phyloP scores from a whole-genome alignment of 371 early-diverging fungal species.

The Zychaea mexicana region DNA sequence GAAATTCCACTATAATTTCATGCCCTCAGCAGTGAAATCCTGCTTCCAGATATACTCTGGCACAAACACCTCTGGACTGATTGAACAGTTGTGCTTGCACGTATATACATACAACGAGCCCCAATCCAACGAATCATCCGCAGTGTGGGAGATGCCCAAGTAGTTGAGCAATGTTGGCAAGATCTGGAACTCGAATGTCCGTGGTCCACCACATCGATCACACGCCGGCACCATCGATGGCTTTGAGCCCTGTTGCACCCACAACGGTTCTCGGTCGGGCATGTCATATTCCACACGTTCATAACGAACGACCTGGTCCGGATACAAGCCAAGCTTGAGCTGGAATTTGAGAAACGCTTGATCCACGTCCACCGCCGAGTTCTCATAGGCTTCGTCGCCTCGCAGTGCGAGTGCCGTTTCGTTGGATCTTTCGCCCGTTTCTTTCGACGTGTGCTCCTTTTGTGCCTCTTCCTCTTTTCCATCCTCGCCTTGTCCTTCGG shows the following conservation, averaged over 20 bases:
- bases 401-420: conserved; percentile 49
- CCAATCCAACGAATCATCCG: conserved; percentile 85
- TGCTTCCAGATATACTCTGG: conserved; percentile 73
- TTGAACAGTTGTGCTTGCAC: conserved; percentile 83
- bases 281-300: conserved; percentile 72
- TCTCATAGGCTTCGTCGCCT: conserved; percentile 74
- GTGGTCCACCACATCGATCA: conserved; percentile 70
- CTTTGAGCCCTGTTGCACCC: conserved; percentile 73
- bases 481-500: conserved; percentile 56
- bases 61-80: conserved; percentile 52
- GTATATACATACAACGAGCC: conserved; percentile 89
- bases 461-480: conserved; percentile 55
- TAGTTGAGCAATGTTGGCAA: conserved; percentile 76
- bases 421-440: conserved; percentile 11
- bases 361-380: conserved; percentile 89
- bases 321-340: conserved; percentile 73
- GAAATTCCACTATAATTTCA: conserved; percentile 32
- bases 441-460: conserved; percentile 35
- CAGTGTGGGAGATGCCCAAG: conserved; percentile 76
- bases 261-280: conserved; percentile 70
- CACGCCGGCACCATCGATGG: conserved; percentile 76
- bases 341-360: conserved; percentile 90
- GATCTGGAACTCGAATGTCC: conserved; percentile 94
- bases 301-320: conserved; percentile 90
- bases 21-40: conserved; percentile 70